Evolutionary conservation across 768 basidiomycete species (phyloP).

Genomic region (Tulasnella sp.): DNA sequence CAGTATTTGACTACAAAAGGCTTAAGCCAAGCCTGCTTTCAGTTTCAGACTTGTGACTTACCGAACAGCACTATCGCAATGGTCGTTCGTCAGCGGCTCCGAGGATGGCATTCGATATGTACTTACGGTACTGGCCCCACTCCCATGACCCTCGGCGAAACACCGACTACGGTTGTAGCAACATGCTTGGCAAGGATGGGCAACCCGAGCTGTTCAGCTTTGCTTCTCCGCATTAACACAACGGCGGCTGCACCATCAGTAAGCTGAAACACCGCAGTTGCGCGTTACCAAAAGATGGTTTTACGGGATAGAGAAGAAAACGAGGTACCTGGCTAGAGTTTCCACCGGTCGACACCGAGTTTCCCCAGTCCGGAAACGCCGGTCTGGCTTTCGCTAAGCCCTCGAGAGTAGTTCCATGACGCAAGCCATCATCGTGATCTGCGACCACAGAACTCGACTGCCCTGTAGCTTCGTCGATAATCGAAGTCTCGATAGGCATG

Average conservation of each 20-base stretch:
- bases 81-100: neutral
- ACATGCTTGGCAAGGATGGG: conserved; percentile 81
- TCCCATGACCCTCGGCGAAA: conserved; percentile 65
- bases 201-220: conserved; percentile 72
- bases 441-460: conserved; percentile 42
- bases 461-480: conserved; percentile 33
- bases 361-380: conserved; percentile 79
- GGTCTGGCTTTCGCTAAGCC: conserved; percentile 76
- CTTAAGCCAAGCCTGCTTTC: neutral
- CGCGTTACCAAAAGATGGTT: neutral
- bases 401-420: conserved; percentile 75
- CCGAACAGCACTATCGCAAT: neutral
- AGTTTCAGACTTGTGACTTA: neutral
- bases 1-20: conserved; percentile 47
- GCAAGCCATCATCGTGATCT: conserved; percentile 81
- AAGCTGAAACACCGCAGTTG: conserved; percentile 41
- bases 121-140: conserved; percentile 61
- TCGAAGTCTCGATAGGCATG: conserved; percentile 59
- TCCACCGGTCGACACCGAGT: conserved; percentile 68
- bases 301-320: neutral
- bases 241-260: conserved; percentile 91
- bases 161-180: conserved; percentile 70
- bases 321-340: conserved; percentile 66
- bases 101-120: neutral
- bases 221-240: conserved; percentile 73